These are phyloP conservation scores for Schizophyllum amplum DNA, from an alignment of 1,284 basidiomycete species.

Conservation along the genomic window DNA sequence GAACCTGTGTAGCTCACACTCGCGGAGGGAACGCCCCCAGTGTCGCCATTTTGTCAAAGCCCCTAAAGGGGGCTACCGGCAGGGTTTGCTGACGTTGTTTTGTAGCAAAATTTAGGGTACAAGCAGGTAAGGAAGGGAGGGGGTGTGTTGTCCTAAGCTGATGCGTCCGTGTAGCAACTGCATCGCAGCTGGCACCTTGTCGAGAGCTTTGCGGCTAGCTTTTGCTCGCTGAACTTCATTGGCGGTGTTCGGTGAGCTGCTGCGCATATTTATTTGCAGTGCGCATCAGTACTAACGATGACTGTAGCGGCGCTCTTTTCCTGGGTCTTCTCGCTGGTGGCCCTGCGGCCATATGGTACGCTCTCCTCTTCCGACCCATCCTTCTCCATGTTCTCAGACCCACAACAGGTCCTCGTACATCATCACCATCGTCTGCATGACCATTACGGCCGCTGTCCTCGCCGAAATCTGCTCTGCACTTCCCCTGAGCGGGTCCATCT, in stretches of 20 bases:
- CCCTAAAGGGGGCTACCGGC: constrained; percentile 28
- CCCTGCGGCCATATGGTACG: constrained; percentile 72
- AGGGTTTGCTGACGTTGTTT: constrained; percentile 43
- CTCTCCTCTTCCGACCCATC: no score
- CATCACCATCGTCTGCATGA: constrained; percentile 76
- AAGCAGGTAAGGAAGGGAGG: constrained; percentile 53
- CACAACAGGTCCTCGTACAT: constrained; percentile 73
- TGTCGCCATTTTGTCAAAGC: constrained; percentile 36
- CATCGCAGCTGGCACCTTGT: constrained; percentile 75
- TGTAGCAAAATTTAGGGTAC: constrained; percentile 70
- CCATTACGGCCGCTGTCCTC: constrained; percentile 75
- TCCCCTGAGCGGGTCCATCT: constrained; percentile 81
- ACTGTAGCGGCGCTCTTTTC: constrained; percentile 35
- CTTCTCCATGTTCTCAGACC: no score
- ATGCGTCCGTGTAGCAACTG: constrained; percentile 45
- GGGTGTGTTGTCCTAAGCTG: not conserved
- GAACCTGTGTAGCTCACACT: constrained; percentile 94
- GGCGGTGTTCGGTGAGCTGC: constrained; percentile 72
- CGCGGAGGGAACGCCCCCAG: constrained; percentile 92
- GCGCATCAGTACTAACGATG: not conserved
- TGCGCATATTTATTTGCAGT: constrained; percentile 3
- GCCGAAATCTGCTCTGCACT: constrained; percentile 84
- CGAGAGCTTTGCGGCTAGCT: constrained; percentile 80
- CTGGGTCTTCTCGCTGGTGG: constrained; percentile 78
- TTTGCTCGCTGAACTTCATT: constrained; percentile 80